Percentiles rank a stretch among this genome's conserved stretches.
These are phyloP conservation scores for Mycena amicta DNA, from an alignment of 768 basidiomycete genomes.

Conservation along the genomic window DNA sequence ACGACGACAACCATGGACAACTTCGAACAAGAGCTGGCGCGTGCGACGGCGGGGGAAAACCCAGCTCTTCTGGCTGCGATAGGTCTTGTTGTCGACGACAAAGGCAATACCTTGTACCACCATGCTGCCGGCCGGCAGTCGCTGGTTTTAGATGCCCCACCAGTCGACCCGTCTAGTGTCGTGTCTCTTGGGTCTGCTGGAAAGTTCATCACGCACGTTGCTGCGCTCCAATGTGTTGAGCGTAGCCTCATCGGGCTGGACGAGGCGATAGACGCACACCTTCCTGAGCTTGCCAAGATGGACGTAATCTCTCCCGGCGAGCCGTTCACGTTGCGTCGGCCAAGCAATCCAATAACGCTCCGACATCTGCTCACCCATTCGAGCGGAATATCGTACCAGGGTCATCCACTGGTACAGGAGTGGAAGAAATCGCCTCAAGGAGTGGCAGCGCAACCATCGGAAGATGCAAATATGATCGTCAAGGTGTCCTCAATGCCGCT, in stretches of 20 bases:
- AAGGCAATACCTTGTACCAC: slow-evolving; percentile 11
- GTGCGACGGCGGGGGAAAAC: slow-evolving; percentile 2
- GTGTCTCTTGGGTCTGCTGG: slow-evolving; percentile 17
- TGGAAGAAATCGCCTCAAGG: slow-evolving; percentile 6
- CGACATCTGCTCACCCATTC: slow-evolving; percentile 21
- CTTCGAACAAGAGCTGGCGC: slow-evolving; percentile 9
- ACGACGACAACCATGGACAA: slow-evolving; percentile 2
- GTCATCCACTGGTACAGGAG: slow-evolving; percentile 7
- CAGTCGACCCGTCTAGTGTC: slow-evolving; percentile 4
- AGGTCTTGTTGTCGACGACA: slow-evolving; percentile 12
- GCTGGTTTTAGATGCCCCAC: slow-evolving; percentile 1
- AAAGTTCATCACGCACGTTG: slow-evolving; percentile 18
- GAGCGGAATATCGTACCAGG: slow-evolving; percentile 10
- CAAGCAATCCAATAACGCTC: slow-evolving; percentile 8
- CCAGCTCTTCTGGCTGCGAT: slow-evolving; percentile 12
- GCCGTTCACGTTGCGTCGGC: slow-evolving; percentile 6
- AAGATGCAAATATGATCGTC: neutral
- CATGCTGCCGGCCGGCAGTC: slow-evolving; percentile 14
- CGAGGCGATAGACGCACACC: slow-evolving; percentile 5
- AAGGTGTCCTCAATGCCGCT: slow-evolving; percentile 6
- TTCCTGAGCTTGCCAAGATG: slow-evolving; percentile 11
- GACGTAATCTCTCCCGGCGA: slow-evolving; percentile 4
- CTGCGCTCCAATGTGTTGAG: slow-evolving; percentile 16
- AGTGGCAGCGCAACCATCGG: neutral
- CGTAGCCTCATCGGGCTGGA: slow-evolving; percentile 6